Evolutionary conservation across 495 filamentous ascomycete genomes (phyloP).

Genomic region (Daldinia caldariorum): DNA sequence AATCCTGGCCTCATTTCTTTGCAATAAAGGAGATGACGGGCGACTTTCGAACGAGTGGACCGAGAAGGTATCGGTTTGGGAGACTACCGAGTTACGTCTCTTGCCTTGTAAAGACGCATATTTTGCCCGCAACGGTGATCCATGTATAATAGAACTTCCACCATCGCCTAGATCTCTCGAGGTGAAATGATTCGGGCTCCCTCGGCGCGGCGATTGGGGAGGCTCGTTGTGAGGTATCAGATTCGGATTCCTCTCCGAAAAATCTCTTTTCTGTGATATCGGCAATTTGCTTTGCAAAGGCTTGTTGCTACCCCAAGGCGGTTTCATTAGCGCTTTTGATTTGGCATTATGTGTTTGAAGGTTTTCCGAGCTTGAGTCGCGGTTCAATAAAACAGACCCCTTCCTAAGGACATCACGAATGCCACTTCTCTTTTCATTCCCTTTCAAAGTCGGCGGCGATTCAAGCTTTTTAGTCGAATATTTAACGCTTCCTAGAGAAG

Average conservation of each 20-base stretch:
- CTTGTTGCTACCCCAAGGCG: constrained; percentile 38
- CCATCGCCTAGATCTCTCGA: constrained; percentile 44
- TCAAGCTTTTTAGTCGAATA: constrained; percentile 43
- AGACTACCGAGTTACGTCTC: constrained; percentile 65
- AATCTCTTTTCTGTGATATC: constrained; percentile 12
- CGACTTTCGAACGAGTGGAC: constrained; percentile 59
- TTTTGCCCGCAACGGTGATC: constrained; percentile 55
- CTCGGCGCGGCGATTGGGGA: constrained; percentile 54
- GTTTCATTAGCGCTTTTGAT: constrained; percentile 30
- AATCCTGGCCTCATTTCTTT: constrained; percentile 59
- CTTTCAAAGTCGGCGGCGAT: constrained; percentile 14
- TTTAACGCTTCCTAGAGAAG: constrained; percentile 37
- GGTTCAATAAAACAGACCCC: constrained; percentile 43
- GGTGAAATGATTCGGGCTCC: constrained; percentile 51
- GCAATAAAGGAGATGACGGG: constrained; percentile 59
- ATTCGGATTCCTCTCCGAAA: constrained; percentile 41
- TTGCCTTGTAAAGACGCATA: constrained; percentile 64
- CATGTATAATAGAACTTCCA: constrained; percentile 18
- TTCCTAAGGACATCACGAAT: constrained; percentile 48
- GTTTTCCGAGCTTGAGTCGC: constrained; percentile 46
- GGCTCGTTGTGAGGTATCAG: constrained; percentile 44
- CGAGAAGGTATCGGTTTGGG: constrained; percentile 69
- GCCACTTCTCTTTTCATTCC: constrained; percentile 47
- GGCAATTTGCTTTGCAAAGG: constrained; percentile 22
- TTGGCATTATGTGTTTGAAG: constrained; percentile 35